Conservation (phyloP, 129 eudicot species). For the Pseudognaphalium luteoalbum region DNA sequence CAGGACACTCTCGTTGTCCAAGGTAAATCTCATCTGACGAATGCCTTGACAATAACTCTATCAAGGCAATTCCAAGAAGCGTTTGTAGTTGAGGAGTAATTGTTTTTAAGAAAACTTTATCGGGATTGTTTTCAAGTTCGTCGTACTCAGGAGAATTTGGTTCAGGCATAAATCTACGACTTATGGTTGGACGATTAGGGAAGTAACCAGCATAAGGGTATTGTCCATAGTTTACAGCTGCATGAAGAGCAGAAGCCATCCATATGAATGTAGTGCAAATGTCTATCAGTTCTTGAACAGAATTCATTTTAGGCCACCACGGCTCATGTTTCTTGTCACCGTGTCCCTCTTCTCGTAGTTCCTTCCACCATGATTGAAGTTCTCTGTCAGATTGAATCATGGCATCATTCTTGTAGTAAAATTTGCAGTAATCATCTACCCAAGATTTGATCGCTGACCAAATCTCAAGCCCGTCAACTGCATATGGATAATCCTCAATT, state of each 20-base stretch:
- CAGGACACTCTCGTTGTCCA: slow-evolving; percentile 43
- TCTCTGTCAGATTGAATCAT: slow-evolving; percentile 40
- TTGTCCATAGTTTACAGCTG: slow-evolving; percentile 54
- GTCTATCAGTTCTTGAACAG: slow-evolving; percentile 25
- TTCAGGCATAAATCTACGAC: slow-evolving; percentile 43
- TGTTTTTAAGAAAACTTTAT: slow-evolving; percentile 36
- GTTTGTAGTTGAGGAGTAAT: slow-evolving; percentile 36
- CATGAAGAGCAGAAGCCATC: slow-evolving; percentile 50
- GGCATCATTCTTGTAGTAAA: slow-evolving; percentile 34
- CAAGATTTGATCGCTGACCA: slow-evolving; percentile 52
- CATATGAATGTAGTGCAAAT: slow-evolving; percentile 46
- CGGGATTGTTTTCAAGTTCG: slow-evolving; percentile 39
- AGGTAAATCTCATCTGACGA: slow-evolving; percentile 40
- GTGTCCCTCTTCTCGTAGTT: slow-evolving; percentile 44
- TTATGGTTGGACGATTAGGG: slow-evolving; percentile 47
- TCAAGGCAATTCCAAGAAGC: slow-evolving; percentile 37
- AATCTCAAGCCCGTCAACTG: slow-evolving; percentile 48
- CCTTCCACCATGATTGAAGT: slow-evolving; percentile 62
- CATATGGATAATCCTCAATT: slow-evolving; percentile 57
- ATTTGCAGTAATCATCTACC: slow-evolving; percentile 40
- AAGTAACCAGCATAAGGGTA: slow-evolving; percentile 48
- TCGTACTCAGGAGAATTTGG: slow-evolving; percentile 46
- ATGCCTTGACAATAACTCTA: slow-evolving; percentile 45
- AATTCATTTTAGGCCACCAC: slow-evolving; percentile 51
- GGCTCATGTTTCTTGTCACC: slow-evolving; percentile 44